A percentile compares a stretch with the other conserved stretches of the same genome.
Conservation (phyloP, 2,329 filamentous ascomycete genomes). For the Fusarium pseudoanthophilum region DNA sequence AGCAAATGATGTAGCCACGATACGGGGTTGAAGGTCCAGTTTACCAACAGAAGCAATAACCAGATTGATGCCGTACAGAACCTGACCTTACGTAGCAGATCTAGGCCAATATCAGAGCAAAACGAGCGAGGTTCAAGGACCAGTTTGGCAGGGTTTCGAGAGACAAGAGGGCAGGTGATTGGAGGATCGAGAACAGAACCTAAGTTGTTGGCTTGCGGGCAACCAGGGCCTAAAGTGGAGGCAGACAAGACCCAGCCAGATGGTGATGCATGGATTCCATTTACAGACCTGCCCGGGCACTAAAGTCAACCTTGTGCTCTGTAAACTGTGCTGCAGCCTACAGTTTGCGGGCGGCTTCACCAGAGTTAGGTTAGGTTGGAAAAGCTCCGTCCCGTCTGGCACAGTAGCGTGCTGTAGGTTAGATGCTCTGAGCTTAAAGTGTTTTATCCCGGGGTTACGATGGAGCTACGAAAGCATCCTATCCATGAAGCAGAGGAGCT, state of each 20-base stretch:
- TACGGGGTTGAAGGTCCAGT: background rate
- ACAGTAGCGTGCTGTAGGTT: conserved; percentile 5
- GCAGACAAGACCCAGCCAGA: conserved; percentile 22
- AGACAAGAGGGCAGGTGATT: conserved; percentile 40
- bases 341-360: conserved; percentile 11
- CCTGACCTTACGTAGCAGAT: conserved; percentile 22
- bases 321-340: conserved; percentile 14
- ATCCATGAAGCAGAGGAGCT: background rate
- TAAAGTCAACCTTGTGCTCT: conserved; percentile 9
- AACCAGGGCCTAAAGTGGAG: conserved; percentile 34
- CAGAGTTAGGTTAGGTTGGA: background rate
- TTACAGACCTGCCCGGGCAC: conserved; percentile 9
- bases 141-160: conserved; percentile 40
- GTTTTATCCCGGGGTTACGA: background rate
- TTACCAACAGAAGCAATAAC: conserved; percentile 30
- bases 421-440: background rate
- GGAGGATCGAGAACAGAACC: conserved; percentile 36
- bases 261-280: conserved; percentile 28
- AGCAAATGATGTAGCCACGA: conserved; percentile 10
- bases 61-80: conserved; percentile 22
- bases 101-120: conserved; percentile 32
- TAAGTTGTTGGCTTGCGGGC: conserved; percentile 29
- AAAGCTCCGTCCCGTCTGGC: background rate
- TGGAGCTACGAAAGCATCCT: background rate
- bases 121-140: conserved; percentile 42